A percentile compares a stretch with the other conserved stretches of the same genome.
These are phyloP conservation scores for Monilinia vaccinii-corymbosi DNA, from an alignment of 2,329 filamentous ascomycete species.

Conservation along the genomic window DNA sequence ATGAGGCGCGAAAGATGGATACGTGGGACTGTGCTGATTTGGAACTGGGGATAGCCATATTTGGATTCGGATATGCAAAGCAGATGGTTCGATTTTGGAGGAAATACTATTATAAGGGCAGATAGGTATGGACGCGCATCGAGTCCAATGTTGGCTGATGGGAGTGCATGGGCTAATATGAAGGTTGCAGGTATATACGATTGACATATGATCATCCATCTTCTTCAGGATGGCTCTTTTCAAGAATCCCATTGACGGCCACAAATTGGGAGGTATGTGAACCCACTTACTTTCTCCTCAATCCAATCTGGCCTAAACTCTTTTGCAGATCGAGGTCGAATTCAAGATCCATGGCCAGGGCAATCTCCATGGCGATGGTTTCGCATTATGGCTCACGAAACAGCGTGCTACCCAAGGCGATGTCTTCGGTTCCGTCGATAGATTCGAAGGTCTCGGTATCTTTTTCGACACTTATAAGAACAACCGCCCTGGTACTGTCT, in stretches of 20 bases:
- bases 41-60: conserved; percentile 58
- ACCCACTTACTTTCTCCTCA: background rate
- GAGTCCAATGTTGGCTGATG: background rate
- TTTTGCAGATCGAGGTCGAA: conserved; percentile 68
- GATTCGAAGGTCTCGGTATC: conserved; percentile 87
- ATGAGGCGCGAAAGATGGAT: background rate
- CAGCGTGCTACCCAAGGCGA: conserved; percentile 70
- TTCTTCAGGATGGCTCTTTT: conserved; percentile 89
- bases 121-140: conserved; percentile 46
- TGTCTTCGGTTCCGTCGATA: conserved; percentile 82
- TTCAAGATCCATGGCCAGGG: conserved; percentile 88
- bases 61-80: conserved; percentile 97
- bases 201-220: conserved; percentile 85
- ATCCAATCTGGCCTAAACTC: conserved; percentile 1
- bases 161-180: conserved; percentile 20
- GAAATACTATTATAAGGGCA: conserved; percentile 75
- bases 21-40: conserved; percentile 10
- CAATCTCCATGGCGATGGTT: conserved; percentile 88
- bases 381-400: conserved; percentile 97
- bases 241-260: conserved; percentile 84
- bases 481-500: conserved; percentile 88
- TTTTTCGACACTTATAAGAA: conserved; percentile 99
- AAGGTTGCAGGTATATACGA: conserved; percentile 66
- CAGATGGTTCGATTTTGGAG: conserved; percentile 98
- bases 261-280: conserved; percentile 82